Percentiles rank a stretch among this genome's conserved stretches.
These are phyloP conservation scores for Thielaviopsis euricoi DNA, from an alignment of 2,329 filamentous ascomycete genomes.

Conservation along the genomic window DNA sequence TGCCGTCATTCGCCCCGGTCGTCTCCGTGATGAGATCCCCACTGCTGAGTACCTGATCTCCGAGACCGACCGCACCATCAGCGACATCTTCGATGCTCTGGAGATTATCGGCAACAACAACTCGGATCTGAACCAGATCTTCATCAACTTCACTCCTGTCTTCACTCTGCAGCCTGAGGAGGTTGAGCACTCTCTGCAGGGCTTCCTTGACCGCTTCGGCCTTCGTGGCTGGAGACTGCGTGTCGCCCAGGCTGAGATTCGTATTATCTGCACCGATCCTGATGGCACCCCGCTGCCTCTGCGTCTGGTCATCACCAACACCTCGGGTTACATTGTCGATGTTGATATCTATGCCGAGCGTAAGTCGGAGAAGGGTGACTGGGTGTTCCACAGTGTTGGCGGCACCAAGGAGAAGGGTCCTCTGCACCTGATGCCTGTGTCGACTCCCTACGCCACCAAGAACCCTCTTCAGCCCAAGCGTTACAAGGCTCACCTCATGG, in stretches of 20 bases:
- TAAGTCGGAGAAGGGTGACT: conserved; percentile 95
- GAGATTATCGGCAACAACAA: conserved; percentile 99
- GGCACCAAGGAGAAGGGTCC: conserved; percentile 88
- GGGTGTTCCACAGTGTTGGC: conserved; percentile 96
- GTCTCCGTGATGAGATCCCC: conserved; percentile 90
- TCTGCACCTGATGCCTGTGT: conserved; percentile 84
- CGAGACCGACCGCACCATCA: conserved; percentile 90
- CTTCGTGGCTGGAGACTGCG: conserved; percentile 89
- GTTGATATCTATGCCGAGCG: conserved; percentile 96
- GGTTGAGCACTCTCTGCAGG: conserved; percentile 82
- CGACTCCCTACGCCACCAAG: conserved; percentile 90
- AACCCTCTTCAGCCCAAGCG: conserved; percentile 97
- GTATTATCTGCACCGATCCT: conserved; percentile 92
- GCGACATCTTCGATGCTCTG: conserved; percentile 89
- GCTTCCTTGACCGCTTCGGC: conserved; percentile 93
- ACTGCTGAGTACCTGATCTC: conserved; percentile 98
- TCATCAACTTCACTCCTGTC: conserved; percentile 97
- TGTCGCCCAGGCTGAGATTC: conserved; percentile 93
- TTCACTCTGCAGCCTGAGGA: conserved; percentile 83
- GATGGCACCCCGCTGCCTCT: conserved; percentile 72
- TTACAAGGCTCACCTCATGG: conserved; percentile 98
- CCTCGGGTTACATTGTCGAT: conserved; percentile 92
- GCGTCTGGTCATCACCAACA: conserved; percentile 94
- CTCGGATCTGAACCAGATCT: conserved; percentile 98
- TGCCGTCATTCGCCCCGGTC: conserved; percentile 83